A percentile compares a stretch with the other conserved stretches of the same genome.
Evolutionary conservation across 352 stramenopile genomes (phyloP).

Genomic region (Plasmopara halstedii): DNA sequence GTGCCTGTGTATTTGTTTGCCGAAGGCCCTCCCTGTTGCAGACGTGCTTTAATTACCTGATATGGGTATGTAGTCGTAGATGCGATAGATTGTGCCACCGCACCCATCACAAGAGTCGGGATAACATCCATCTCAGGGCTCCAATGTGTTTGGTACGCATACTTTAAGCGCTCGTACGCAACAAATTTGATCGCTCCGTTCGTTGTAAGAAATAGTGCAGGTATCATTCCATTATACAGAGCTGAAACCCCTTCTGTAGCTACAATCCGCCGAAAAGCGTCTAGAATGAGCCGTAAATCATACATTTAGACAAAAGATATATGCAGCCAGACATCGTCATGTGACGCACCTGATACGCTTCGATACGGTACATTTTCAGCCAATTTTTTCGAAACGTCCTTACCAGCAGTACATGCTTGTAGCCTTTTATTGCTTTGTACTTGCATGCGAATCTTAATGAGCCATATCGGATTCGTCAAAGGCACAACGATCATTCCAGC

Average conservation of each 20-base stretch:
- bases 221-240: constrained; percentile 94
- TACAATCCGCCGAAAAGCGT: constrained; percentile 92
- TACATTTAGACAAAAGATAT: no score
- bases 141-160: constrained; percentile 49
- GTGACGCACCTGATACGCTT: constrained; percentile 42
- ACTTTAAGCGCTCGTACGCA: constrained; percentile 72
- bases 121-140: constrained; percentile 61
- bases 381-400: constrained; percentile 47
- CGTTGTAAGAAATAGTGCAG: constrained; percentile 92
- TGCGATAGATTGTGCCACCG: constrained; percentile 71
- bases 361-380: constrained; percentile 55
- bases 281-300: no score
- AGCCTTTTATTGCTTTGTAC: constrained; percentile 56
- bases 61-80: constrained; percentile 91
- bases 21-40: constrained; percentile 87
- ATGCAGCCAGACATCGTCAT: no score
- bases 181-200: constrained; percentile 96
- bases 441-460: constrained; percentile 98
- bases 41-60: constrained; percentile 94
- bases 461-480: constrained; percentile 97
- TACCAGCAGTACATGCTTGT: constrained; percentile 33
- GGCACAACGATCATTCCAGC: constrained; percentile 89
- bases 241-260: constrained; percentile 90
- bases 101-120: constrained; percentile 69
- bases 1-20: constrained; percentile 88